Evolutionary conservation across 2,329 filamentous ascomycete species (phyloP).

Genomic region (Ascochyta lentis): DNA sequence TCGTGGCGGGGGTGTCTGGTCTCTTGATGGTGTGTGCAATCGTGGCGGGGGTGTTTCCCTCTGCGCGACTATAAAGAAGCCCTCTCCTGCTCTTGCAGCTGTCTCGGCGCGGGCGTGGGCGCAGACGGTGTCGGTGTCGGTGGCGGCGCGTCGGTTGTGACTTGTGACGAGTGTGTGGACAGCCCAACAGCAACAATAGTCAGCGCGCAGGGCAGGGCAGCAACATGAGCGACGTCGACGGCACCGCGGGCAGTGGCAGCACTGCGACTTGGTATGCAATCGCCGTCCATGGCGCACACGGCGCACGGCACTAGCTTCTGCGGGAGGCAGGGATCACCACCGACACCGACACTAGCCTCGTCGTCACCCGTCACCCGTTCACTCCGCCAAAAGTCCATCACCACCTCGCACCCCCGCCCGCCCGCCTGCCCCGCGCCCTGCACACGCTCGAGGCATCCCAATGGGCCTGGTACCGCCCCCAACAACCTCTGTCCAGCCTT

Average conservation of each 20-base stretch:
- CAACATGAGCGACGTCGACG: background rate
- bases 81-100: too few species aligned
- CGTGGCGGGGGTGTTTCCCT: too few species aligned
- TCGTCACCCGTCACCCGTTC: background rate
- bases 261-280: background rate
- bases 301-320: conserved; percentile 10
- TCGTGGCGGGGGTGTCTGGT: too few species aligned
- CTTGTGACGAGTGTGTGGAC: too few species aligned
- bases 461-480: conserved; percentile 35
- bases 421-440: conserved; percentile 4
- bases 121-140: background rate
- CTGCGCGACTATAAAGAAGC: too few species aligned
- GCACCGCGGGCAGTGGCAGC: too few species aligned
- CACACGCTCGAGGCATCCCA: conserved; percentile 35
- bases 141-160: too few species aligned
- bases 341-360: conserved; percentile 11
- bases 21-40: too few species aligned
- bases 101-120: background rate
- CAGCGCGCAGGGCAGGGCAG: background rate
- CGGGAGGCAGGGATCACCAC: conserved; percentile 24
- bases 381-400: conserved; percentile 36
- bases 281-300: background rate
- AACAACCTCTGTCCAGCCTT: background rate
- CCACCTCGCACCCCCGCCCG: conserved; percentile 26
- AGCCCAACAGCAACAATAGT: too few species aligned